Conservation (phyloP, 2,329 filamentous ascomycete genomes). For the Sphaceloma murrayae region DNA sequence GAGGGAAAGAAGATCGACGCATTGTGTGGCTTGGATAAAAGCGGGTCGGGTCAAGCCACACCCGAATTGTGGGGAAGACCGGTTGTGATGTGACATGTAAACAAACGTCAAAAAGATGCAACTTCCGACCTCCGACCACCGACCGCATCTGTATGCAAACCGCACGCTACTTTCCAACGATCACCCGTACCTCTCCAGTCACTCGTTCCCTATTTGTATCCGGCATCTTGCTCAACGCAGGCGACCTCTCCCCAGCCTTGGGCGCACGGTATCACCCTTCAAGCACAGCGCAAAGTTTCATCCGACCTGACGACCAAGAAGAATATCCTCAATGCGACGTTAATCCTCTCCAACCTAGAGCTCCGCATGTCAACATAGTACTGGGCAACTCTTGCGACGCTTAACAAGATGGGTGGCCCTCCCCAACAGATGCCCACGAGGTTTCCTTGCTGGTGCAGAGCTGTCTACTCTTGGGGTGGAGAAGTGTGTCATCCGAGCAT, state of each 20-base stretch:
- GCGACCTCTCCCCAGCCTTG: too few relatives aligned
- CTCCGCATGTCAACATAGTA: background rate
- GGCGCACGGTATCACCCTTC: too few relatives aligned
- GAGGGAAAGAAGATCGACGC: background rate
- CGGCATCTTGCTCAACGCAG: background rate
- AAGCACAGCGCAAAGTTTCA: background rate
- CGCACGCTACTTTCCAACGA: conserved; percentile 9
- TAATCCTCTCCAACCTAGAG: background rate
- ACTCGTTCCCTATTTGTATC: conserved; percentile 10
- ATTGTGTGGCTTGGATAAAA: background rate
- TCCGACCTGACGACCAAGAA: conserved; percentile 2
- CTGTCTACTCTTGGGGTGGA: conserved; percentile 35
- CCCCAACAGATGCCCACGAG: conserved; percentile 24
- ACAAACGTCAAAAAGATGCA: background rate
- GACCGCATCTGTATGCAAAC: conserved; percentile 1
- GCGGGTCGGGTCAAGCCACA: conserved; percentile 1
- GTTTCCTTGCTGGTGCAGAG: conserved; percentile 34
- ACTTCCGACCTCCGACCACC: too few relatives aligned
- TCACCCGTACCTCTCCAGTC: conserved; percentile 4
- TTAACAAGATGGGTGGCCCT: conserved; percentile 18
- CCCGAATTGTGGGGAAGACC: background rate
- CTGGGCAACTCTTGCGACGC: background rate
- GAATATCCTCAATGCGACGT: conserved; percentile 3
- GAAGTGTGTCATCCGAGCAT: conserved; percentile 22
- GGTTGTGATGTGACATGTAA: background rate